Evolutionary conservation across 306 rosid species (phyloP).

Genomic region (Cicer judaicum): DNA sequence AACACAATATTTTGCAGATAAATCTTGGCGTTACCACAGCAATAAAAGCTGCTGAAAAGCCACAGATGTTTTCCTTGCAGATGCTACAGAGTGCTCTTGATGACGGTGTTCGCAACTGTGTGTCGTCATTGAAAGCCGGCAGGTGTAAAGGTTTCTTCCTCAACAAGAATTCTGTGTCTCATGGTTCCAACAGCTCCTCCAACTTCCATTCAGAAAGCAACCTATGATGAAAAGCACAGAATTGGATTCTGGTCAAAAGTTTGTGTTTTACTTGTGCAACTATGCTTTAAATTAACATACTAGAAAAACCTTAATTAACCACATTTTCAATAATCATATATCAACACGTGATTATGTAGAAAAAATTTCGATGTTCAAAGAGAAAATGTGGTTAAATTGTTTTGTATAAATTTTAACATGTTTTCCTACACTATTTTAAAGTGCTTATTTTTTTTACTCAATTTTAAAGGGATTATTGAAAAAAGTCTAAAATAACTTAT

Average conservation of each 20-base stretch:
- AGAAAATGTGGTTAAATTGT: neutral
- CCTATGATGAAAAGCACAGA: slow-evolving; percentile 28
- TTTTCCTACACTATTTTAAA: neutral
- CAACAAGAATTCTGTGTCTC: slow-evolving; percentile 35
- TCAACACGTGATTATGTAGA: neutral
- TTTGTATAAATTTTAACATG: neutral
- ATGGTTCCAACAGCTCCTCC: slow-evolving; percentile 23
- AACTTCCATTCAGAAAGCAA: slow-evolving; percentile 22
- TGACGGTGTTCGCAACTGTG: slow-evolving; percentile 19
- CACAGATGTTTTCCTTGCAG: slow-evolving; percentile 45
- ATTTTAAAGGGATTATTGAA: neutral
- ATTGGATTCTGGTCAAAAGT: neutral
- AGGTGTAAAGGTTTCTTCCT: slow-evolving; percentile 36
- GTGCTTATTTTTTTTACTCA: neutral
- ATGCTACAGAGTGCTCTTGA: slow-evolving; percentile 45
- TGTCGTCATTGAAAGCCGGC: slow-evolving; percentile 33
- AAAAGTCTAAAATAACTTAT: neutral
- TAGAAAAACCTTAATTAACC: neutral
- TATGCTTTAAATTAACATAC: neutral
- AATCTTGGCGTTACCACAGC: slow-evolving; percentile 36
- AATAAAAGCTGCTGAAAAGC: slow-evolving; percentile 46
- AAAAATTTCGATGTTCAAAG: neutral
- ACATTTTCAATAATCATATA: neutral
- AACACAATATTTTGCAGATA: slow-evolving; percentile 44
- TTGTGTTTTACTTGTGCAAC: neutral